A percentile compares a stretch with the other conserved stretches of the same genome.
Conservation (phyloP, 1,139 yeast genomes). For the Pneumocystis sp. region DNA sequence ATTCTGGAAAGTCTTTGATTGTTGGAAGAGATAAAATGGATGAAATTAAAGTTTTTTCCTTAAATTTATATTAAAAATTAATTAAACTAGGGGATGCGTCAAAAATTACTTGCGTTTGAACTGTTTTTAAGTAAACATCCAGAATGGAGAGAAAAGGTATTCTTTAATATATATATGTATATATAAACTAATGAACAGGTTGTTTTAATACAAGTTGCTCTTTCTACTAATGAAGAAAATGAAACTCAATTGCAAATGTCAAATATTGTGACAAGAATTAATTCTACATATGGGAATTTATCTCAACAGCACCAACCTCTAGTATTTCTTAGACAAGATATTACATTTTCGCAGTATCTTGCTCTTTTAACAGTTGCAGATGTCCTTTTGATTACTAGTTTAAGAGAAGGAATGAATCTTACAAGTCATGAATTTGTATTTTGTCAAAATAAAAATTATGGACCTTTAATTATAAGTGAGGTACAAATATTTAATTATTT, state of each 20-base stretch:
- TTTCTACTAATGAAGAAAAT: slow-evolving; percentile 34
- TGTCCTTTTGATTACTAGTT: slow-evolving; percentile 69
- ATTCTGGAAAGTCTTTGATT: slow-evolving; percentile 54
- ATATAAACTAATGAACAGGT: background rate
- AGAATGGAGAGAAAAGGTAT: slow-evolving; percentile 45
- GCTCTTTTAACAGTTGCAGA: slow-evolving; percentile 81
- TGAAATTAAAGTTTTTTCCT: slow-evolving; percentile 41
- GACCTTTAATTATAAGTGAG: slow-evolving; percentile 77
- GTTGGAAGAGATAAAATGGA: slow-evolving; percentile 85
- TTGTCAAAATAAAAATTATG: slow-evolving; percentile 44
- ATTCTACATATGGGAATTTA: slow-evolving; percentile 55
- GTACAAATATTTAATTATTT: slow-evolving; percentile 6
- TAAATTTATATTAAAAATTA: background rate
- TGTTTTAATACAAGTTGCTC: slow-evolving; percentile 70
- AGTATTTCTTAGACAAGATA: slow-evolving; percentile 71
- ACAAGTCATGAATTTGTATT: slow-evolving; percentile 89
- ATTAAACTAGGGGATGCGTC: slow-evolving; percentile 40
- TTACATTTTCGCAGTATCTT: slow-evolving; percentile 75
- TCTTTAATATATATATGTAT: background rate
- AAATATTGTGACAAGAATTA: slow-evolving; percentile 70
- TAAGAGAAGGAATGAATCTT: slow-evolving; percentile 92
- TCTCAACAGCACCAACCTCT: slow-evolving; percentile 67
- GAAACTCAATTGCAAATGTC: slow-evolving; percentile 55
- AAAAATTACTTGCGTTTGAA: slow-evolving; percentile 77
- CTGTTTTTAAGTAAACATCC: slow-evolving; percentile 59